Evolutionary conservation across 768 basidiomycete species (phyloP).

Genomic region (Pulveroboletus sp.): DNA sequence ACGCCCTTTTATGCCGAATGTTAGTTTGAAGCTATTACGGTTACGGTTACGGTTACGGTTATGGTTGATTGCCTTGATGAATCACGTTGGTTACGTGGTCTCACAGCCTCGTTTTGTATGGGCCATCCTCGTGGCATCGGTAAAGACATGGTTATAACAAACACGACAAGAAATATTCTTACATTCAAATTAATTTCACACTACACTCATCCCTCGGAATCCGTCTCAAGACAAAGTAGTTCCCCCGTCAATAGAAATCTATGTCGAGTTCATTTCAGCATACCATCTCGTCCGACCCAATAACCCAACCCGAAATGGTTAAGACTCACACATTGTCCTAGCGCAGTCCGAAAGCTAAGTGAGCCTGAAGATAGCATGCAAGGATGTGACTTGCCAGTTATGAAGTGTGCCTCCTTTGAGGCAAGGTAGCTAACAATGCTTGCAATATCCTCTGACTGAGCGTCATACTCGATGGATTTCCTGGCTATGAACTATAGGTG

Average conservation of each 20-base stretch:
- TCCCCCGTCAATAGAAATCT: slow-evolving; percentile 11
- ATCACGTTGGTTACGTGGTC: no score
- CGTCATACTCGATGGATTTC: slow-evolving; percentile 12
- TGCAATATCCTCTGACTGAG: slow-evolving; percentile 31
- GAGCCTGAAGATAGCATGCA: background rate
- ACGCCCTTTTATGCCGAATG: background rate
- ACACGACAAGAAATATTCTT: no score
- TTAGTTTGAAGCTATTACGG: no score
- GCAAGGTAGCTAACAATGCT: slow-evolving; percentile 32
- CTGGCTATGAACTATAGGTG: background rate
- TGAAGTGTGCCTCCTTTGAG: slow-evolving; percentile 31
- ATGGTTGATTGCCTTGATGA: no score
- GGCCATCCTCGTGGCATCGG: no score
- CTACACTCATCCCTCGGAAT: no score
- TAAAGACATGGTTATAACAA: no score
- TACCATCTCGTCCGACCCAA: no score
- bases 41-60: no score
- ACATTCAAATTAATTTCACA: no score
- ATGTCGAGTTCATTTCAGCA: background rate
- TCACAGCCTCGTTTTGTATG: no score
- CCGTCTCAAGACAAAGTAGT: no score
- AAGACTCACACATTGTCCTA: slow-evolving; percentile 12
- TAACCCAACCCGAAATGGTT: background rate
- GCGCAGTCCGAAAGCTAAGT: background rate
- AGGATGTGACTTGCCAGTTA: slow-evolving; percentile 27